phyloP scores from a whole-genome alignment of 2,329 filamentous ascomycete species.

The Phoma sp. region DNA sequence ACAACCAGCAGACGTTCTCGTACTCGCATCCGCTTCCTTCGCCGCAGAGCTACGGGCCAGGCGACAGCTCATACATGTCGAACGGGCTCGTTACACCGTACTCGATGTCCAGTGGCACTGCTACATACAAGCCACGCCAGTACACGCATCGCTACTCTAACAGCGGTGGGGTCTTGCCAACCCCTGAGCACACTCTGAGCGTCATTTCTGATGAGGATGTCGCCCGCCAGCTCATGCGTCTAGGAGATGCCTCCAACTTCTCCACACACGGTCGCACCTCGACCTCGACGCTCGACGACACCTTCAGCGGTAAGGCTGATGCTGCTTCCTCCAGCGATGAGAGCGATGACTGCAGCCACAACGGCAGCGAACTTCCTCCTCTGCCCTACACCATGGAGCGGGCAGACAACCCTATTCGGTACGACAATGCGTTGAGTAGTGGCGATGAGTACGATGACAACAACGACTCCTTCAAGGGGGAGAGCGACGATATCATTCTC shows the following conservation, averaged over 20 bases:
- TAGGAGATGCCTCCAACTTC: constrained; percentile 92
- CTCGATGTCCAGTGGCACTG: constrained; percentile 41
- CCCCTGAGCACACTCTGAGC: constrained; percentile 96
- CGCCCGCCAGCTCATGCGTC: constrained; percentile 92
- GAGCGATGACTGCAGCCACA: constrained; percentile 77
- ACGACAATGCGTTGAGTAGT: constrained; percentile 61
- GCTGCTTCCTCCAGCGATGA: constrained; percentile 57
- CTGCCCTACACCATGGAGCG: constrained; percentile 39
- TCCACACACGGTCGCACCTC: constrained; percentile 87
- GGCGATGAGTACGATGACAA: constrained; percentile 66
- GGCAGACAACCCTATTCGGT: constrained; percentile 47
- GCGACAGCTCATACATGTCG: constrained; percentile 46
- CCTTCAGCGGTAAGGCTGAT: constrained; percentile 88
- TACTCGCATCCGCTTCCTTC: constrained; percentile 82
- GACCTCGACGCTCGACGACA: constrained; percentile 91
- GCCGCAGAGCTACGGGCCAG: constrained; percentile 73
- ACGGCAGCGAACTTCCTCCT: constrained; percentile 56
- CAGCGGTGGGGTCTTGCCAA: constrained; percentile 74
- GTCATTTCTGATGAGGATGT: constrained; percentile 99
- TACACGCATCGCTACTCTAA: constrained; percentile 52
- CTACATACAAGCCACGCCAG: constrained; percentile 47
- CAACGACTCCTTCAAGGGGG: constrained; percentile 62
- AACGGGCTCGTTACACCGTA: constrained; percentile 47
- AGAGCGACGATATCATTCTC: constrained; percentile 57
- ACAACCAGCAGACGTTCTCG: constrained; percentile 79